These are phyloP conservation scores for Botrytis cinerea DNA, from an alignment of 2,329 filamentous ascomycete genomes.

Conservation along the genomic window DNA sequence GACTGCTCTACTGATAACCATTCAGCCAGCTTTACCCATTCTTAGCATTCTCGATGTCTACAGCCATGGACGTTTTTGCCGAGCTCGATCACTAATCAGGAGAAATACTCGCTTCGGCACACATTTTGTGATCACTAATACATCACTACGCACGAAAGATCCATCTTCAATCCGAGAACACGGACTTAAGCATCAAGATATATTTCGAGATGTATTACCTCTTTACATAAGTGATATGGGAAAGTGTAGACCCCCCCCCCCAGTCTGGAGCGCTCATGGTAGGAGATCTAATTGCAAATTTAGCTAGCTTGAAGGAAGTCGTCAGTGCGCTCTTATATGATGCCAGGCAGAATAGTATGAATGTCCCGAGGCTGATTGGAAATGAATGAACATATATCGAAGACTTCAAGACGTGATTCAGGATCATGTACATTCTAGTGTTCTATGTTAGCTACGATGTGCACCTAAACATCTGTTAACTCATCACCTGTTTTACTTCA, in stretches of 20 bases:
- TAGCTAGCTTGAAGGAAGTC: not conserved
- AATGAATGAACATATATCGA: not conserved
- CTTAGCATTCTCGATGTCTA: not conserved
- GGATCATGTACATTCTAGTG: not conserved
- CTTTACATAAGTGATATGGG: not conserved
- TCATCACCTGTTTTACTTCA: not conserved
- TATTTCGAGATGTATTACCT: not conserved
- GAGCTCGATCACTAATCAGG: slow-evolving; percentile 1
- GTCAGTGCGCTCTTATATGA: not conserved
- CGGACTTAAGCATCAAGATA: not conserved
- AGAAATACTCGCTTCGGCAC: not conserved
- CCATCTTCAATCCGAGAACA: not conserved
- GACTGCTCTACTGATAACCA: not conserved
- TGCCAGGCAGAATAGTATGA: not conserved
- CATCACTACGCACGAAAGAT: not conserved
- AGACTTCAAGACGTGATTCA: not conserved
- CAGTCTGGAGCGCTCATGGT: too few species aligned
- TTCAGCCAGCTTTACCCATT: not conserved
- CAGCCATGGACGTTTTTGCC: not conserved
- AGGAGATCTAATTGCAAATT: not conserved
- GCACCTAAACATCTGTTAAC: not conserved
- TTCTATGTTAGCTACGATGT: not conserved
- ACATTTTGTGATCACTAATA: not conserved
- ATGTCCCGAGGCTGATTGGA: not conserved
- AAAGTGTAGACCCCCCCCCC: not conserved